Base-by-base conservation (phyloP, 106 monocot genomes). In the Dendrobium officinale region DNA sequence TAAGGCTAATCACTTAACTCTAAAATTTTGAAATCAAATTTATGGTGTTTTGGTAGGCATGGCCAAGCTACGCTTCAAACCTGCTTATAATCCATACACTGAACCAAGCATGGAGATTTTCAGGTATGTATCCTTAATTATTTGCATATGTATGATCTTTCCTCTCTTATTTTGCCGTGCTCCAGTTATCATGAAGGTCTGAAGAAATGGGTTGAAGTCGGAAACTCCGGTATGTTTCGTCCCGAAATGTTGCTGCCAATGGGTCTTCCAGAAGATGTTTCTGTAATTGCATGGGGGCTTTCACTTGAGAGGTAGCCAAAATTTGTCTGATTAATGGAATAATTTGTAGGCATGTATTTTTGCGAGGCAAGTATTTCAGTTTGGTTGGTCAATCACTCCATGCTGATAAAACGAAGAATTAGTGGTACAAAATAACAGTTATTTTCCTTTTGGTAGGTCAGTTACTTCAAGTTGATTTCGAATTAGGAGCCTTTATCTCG, bases 31-130 rank as follows among this genome's bases (percentile, higher is more conserved):
- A 4, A 72, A 67, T 72, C n/a, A 56, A 54, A 33, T 18, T 41
- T 20, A 68, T 80, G 1, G 55, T 79, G 10, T 10, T 82, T 16
- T 67, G 87, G 22, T 76, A 95, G 98, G 98, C 67, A 98, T 98
- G 90, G 80, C 86, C 66, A 89, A 98, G 82, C 81, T 98, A 67
- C 83, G 88, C 4, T 98, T 95, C 89, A 98, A 98, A 74, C 95
- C 98, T 79, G 98, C 98, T 74, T 98, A 98, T 80, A 98, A 98
- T 88, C 98, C 98, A 17, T 98, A 98, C 77, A 98, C 98, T 33
- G 94, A 94, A 76, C 98, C 98, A n/a, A 98, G 98, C 85, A 95
- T 98, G 95, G 98, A 98, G 88, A 95, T 98, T 80, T 98, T 98
- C 92, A 98, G 98, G 98, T 92, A 77, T n/a, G 7, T 22, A 11